Conservation (phyloP, 768 basidiomycete genomes). For the Lactarius akahatsu region DNA sequence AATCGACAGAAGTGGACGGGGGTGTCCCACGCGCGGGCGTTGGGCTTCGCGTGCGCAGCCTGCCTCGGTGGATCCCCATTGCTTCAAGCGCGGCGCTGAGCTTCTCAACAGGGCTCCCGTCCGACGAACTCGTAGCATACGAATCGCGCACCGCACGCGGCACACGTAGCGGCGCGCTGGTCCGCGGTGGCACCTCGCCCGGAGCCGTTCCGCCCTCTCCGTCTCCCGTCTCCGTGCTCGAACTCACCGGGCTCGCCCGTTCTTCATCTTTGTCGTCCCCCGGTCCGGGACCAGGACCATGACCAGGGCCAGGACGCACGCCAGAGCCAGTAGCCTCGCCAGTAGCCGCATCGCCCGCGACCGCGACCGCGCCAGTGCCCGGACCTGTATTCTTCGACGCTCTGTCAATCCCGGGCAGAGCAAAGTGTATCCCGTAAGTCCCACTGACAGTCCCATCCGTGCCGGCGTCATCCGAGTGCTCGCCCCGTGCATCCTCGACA, state of each 20-base stretch:
- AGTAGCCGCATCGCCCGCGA: background rate
- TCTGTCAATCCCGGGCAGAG: slow-evolving; percentile 6
- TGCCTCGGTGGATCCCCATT: slow-evolving; percentile 45
- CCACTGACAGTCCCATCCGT: slow-evolving; percentile 1
- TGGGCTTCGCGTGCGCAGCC: slow-evolving; percentile 52
- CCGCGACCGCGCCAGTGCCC: background rate
- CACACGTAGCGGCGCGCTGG: slow-evolving; percentile 33
- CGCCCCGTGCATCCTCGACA: slow-evolving; percentile 23
- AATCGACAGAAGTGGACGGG: slow-evolving; percentile 29
- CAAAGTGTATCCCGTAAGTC: slow-evolving; percentile 14
- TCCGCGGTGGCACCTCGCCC: background rate
- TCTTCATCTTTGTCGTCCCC: background rate
- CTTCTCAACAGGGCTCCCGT: slow-evolving; percentile 47
- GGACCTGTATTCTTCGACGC: slow-evolving; percentile 2
- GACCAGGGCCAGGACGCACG: background rate
- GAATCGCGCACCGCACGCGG: slow-evolving; percentile 33
- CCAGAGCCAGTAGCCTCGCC: background rate
- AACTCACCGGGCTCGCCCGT: slow-evolving; percentile 8
- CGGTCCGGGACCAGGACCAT: background rate
- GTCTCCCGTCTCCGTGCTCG: slow-evolving; percentile 4
- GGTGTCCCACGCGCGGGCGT: slow-evolving; percentile 43
- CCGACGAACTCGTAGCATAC: slow-evolving; percentile 47
- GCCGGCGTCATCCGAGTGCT: background rate
- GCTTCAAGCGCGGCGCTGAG: slow-evolving; percentile 38
- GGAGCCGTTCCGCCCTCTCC: slow-evolving; percentile 14